Conservation (phyloP, 805 yeast genomes). For the Saccharomyces mikatae region DNA sequence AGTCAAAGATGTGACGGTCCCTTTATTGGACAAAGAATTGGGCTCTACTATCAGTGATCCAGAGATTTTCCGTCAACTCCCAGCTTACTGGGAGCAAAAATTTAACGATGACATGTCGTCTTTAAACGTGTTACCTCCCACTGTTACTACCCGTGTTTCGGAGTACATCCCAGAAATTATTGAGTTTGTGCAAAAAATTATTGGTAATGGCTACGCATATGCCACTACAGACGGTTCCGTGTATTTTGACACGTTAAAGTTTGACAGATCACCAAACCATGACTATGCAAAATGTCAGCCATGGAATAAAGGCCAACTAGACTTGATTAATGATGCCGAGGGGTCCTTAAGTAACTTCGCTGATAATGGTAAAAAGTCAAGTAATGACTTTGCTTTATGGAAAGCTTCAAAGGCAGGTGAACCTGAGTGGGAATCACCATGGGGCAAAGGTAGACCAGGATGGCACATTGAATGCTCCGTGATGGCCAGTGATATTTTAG, state of each 20-base stretch:
- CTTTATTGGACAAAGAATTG: conserved; percentile 56
- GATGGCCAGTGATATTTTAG: conserved; percentile 89
- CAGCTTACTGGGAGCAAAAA: conserved; percentile 83
- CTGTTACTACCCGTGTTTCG: conserved; percentile 85
- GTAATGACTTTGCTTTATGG: conserved; percentile 94
- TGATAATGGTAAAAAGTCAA: conserved; percentile 53
- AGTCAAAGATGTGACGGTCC: conserved; percentile 72
- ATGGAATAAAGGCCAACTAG: conserved; percentile 88
- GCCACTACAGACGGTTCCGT: conserved; percentile 82
- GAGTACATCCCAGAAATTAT: conserved; percentile 93
- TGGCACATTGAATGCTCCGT: conserved; percentile 99
- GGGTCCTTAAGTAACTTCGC: conserved; percentile 57
- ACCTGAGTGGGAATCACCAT: conserved; percentile 89
- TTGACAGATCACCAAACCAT: conserved; percentile 65
- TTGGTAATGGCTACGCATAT: conserved; percentile 77
- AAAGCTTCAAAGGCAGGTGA: conserved; percentile 95
- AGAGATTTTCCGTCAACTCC: conserved; percentile 67
- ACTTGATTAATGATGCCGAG: conserved; percentile 87
- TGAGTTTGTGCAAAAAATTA: conserved; percentile 64
- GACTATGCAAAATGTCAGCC: conserved; percentile 95
- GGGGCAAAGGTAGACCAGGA: conserved; percentile 98
- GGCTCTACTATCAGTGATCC: conserved; percentile 83
- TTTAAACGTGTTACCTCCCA: conserved; percentile 77
- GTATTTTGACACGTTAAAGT: conserved; percentile 83
- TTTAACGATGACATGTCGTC: conserved; percentile 79